These are phyloP conservation scores for Musa balbisiana DNA, from an alignment of 202 grass and related monocot species.

Conservation along the genomic window DNA sequence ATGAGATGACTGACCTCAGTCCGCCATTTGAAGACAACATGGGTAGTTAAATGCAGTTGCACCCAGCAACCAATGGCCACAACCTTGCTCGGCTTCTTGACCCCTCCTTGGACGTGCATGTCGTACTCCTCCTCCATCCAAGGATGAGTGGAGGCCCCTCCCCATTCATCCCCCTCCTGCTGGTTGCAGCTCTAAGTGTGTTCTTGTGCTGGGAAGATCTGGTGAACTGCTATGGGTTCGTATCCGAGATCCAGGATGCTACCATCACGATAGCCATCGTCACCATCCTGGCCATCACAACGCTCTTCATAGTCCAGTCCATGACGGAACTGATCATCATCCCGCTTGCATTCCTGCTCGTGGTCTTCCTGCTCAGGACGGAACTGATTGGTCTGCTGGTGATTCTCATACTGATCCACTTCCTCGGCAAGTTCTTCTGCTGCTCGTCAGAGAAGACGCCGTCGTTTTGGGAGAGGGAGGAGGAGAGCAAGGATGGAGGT, in stretches of 20 bases:
- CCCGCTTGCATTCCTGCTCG: constrained; percentile 34
- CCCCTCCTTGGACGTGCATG: not conserved
- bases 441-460: constrained; percentile 13
- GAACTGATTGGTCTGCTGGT: constrained; percentile 32
- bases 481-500: not conserved
- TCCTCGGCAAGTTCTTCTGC: constrained; percentile 48
- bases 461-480: constrained; percentile 11
- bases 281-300: not conserved
- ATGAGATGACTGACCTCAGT: too few species aligned
- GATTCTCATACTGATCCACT: constrained; percentile 35
- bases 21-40: too few species aligned
- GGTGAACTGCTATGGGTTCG: constrained; percentile 36
- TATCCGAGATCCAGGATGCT: constrained; percentile 30
- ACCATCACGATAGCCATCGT: constrained; percentile 30
- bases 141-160: constrained; percentile 42
- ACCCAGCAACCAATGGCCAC: constrained; percentile 1
- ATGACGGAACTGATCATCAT: constrained; percentile 51
- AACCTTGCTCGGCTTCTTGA: not conserved
- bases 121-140: constrained; percentile 5
- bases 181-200: constrained; percentile 49
- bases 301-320: constrained; percentile 10
- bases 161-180: constrained; percentile 55
- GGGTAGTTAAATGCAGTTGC: constrained; percentile 56
- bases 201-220: constrained; percentile 54
- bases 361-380: constrained; percentile 50